Conservation (phyloP, 179 eudicot genomes). For the Silene noctiflora region DNA sequence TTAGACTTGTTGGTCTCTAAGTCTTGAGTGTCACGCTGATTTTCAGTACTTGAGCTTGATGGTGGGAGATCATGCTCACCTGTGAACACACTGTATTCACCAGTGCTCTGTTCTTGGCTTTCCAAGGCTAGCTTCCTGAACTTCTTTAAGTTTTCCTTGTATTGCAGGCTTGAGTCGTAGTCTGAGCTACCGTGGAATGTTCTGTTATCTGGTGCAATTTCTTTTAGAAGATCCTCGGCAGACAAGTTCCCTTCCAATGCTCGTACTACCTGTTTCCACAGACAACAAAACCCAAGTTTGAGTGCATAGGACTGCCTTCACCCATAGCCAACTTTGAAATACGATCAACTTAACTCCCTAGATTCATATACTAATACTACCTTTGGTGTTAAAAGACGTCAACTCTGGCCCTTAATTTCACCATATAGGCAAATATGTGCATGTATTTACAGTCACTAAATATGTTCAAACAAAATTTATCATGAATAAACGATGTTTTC, state of each 20-base stretch:
- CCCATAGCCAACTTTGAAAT: too few relatives aligned
- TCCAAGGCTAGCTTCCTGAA: slow-evolving; percentile 45
- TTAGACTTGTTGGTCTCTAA: slow-evolving; percentile 24
- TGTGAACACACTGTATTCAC: slow-evolving; percentile 42
- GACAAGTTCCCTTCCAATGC: slow-evolving; percentile 49
- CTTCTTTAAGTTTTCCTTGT: slow-evolving; percentile 38
- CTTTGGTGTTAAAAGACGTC: not conserved
- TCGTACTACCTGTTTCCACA: slow-evolving; percentile 37
- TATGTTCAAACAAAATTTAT: too few relatives aligned
- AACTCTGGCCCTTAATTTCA: not conserved
- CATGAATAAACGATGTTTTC: not conserved
- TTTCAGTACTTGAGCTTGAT: slow-evolving; percentile 47
- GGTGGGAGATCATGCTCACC: slow-evolving; percentile 40
- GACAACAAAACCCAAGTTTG: not conserved
- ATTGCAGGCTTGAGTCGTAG: slow-evolving; percentile 40
- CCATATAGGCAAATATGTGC: not conserved
- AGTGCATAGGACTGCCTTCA: too few relatives aligned
- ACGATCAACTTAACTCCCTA: not conserved
- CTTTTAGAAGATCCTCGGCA: slow-evolving; percentile 39
- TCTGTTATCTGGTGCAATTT: slow-evolving; percentile 33
- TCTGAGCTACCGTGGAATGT: slow-evolving; percentile 44
- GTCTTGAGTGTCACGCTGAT: slow-evolving; percentile 40
- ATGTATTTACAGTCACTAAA: not conserved
- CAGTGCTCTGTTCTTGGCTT: slow-evolving; percentile 41
- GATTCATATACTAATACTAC: not conserved